Evolutionary conservation across 2,329 filamentous ascomycete species (phyloP).

Genomic region (Calonectria hongkongensis): DNA sequence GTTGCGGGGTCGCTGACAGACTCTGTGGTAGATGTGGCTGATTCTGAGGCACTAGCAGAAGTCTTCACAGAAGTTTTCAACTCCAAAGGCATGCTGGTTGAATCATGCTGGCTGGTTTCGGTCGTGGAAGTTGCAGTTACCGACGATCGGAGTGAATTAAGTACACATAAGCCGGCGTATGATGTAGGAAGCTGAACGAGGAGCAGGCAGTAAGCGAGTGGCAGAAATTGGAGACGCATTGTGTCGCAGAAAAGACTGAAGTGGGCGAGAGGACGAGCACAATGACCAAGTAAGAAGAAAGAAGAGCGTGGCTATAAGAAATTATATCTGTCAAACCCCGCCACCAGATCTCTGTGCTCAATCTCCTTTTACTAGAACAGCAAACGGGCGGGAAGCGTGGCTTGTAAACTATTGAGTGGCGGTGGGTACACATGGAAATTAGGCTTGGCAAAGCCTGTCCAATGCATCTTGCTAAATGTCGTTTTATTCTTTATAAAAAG

Average conservation of each 20-base stretch:
- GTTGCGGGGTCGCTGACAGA: no score
- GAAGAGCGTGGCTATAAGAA: background rate
- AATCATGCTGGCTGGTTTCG: background rate
- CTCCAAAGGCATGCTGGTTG: background rate
- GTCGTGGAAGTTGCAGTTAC: background rate
- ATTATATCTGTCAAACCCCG: background rate
- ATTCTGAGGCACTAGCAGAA: no score
- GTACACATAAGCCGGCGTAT: constrained; percentile 2
- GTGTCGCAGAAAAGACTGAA: background rate
- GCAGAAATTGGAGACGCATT: constrained; percentile 1
- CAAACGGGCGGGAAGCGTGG: background rate
- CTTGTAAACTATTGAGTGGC: constrained; percentile 3
- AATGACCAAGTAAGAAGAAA: background rate
- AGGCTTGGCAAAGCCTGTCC: background rate
- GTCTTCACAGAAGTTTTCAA: background rate
- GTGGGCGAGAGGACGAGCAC: no score
- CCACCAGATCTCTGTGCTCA: no score
- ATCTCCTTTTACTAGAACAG: background rate
- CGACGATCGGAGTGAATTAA: background rate
- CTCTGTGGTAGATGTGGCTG: no score
- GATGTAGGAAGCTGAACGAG: constrained; percentile 5
- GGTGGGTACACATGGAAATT: constrained; percentile 14
- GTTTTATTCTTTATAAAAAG: no score
- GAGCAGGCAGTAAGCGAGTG: background rate
- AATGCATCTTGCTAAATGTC: no score